Evolutionary conservation across 2,329 filamentous ascomycete genomes (phyloP).

Genomic region (Ophiostoma sp.): DNA sequence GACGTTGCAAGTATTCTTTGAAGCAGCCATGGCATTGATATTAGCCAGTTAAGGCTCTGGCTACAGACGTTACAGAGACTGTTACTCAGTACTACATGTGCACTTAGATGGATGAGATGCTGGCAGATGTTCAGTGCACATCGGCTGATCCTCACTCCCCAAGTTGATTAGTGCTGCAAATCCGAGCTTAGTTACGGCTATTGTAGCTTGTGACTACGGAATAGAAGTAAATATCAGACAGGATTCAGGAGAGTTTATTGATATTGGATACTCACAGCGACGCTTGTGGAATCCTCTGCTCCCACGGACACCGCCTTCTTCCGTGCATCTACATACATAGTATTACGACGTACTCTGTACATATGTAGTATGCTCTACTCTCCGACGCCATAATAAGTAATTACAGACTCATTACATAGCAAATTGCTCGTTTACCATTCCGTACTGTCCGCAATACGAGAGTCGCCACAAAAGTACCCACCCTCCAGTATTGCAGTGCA

Average conservation of each 20-base stretch:
- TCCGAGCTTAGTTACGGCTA: neutral
- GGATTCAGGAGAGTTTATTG: neutral
- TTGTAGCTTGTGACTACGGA: neutral
- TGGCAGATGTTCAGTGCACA: neutral
- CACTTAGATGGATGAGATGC: neutral
- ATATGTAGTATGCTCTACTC: neutral
- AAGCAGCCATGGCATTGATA: neutral
- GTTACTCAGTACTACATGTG: neutral
- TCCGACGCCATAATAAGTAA: neutral
- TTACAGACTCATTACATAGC: neutral
- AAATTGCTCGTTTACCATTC: neutral
- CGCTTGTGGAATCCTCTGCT: too few relatives aligned
- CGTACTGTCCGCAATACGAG: constrained; percentile 12
- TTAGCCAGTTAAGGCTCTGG: neutral
- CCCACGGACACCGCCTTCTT: neutral
- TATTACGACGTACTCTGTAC: too few relatives aligned
- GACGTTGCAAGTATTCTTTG: neutral
- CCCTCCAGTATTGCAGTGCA: constrained; percentile 1
- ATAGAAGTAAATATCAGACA: neutral
- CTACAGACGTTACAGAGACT: neutral
- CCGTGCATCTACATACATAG: too few relatives aligned
- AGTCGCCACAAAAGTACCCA: neutral
- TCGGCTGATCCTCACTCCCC: neutral
- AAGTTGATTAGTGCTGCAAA: neutral
- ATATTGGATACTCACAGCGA: neutral